These are phyloP conservation scores for Stephanodiscus minutulus DNA, from an alignment of 108 stramenopile species.

Conservation along the genomic window DNA sequence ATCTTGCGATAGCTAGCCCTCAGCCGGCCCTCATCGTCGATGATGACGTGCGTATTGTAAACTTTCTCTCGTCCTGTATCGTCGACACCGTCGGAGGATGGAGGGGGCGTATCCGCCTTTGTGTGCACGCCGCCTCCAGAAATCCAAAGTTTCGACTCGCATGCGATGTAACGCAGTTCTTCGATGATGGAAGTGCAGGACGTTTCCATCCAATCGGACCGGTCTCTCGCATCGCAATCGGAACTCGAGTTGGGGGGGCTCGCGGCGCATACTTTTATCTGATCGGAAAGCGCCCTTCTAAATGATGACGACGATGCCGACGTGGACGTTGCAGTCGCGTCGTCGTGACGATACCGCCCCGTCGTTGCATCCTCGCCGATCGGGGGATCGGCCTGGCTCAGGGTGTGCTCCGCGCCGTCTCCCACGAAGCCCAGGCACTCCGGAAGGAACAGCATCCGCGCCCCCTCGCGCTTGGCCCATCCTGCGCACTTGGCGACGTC, in stretches of 20 bases:
- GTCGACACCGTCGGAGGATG: conserved; percentile 24
- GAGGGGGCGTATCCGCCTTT: conserved; percentile 26
- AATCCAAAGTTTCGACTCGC: conserved; percentile 69
- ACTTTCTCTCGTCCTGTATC: conserved; percentile 48
- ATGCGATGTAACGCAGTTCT: conserved; percentile 71
- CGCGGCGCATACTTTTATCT: conserved; percentile 20
- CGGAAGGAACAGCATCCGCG: conserved; percentile 81
- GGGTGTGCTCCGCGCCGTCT: conserved; percentile 61
- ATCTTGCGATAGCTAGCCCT: conserved; percentile 84
- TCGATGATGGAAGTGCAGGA: conserved; percentile 59
- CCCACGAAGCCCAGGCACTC: conserved; percentile 89
- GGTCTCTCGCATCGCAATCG: not conserved
- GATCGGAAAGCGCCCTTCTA: conserved; percentile 21
- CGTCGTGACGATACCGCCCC: not conserved
- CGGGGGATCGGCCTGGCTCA: conserved; percentile 70
- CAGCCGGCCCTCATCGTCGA: conserved; percentile 73
- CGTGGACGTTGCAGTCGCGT: not conserved
- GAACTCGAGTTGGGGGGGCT: conserved; percentile 6
- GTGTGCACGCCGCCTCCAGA: conserved; percentile 84
- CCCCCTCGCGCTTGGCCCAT: conserved; percentile 53
- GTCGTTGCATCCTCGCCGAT: conserved; percentile 1
- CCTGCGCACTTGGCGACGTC: conserved; percentile 77
- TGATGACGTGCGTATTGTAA: conserved; percentile 94
- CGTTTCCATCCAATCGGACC: not conserved
- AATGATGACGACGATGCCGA: conserved; percentile 3